Evolutionary conservation across 345 rosid genomes (phyloP).

Genomic region (Dovyalis caffra): DNA sequence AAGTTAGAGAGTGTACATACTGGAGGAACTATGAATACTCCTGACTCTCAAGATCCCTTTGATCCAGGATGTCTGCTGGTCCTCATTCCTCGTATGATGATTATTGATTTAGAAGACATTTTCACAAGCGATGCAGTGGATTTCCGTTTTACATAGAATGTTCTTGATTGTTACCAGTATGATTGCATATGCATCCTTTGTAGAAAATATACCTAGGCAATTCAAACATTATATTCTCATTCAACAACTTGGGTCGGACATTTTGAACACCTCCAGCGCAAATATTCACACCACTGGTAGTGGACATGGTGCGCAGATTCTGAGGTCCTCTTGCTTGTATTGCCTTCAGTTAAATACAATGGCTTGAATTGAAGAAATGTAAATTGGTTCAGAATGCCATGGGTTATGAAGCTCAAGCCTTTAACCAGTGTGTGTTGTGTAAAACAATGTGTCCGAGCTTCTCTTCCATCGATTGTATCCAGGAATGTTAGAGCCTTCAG

Average conservation of each 20-base stretch:
- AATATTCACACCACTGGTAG: no score
- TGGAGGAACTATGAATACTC: slow-evolving; percentile 84
- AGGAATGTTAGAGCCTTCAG: no score
- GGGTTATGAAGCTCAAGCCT: no score
- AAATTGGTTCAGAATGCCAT: no score
- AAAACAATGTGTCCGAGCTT: no score
- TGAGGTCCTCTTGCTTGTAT: no score
- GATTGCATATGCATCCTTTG: neutral
- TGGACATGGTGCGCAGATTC: no score
- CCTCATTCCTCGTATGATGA: slow-evolving; percentile 84
- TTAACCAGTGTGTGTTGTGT: no score
- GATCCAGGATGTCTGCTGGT: slow-evolving; percentile 83
- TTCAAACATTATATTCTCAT: neutral
- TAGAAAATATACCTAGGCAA: neutral
- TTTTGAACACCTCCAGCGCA: neutral
- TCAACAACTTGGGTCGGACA: neutral
- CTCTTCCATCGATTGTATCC: no score
- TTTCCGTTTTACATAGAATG: neutral
- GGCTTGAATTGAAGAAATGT: no score
- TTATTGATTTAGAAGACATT: slow-evolving; percentile 36
- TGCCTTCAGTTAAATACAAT: no score
- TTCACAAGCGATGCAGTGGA: neutral
- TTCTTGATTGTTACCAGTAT: neutral
- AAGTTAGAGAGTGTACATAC: slow-evolving; percentile 83
- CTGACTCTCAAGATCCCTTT: slow-evolving; percentile 81